Evolutionary conservation across 2,329 filamentous ascomycete species (phyloP).

Genomic region (Lasiodiplodia sp.): DNA sequence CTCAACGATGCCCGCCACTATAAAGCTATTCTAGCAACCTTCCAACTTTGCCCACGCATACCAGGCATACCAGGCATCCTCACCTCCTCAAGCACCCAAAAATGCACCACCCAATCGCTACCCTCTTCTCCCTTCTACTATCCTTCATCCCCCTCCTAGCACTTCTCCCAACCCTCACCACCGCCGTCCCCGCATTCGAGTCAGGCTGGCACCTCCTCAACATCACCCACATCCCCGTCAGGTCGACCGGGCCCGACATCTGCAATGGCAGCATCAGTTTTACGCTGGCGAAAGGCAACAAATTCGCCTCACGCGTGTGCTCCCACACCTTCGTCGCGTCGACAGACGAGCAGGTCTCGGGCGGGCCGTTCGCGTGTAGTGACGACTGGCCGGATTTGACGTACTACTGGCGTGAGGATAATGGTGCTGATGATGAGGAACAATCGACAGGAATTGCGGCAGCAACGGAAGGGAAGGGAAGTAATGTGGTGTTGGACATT

Average conservation of each 20-base stretch:
- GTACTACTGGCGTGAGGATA: conserved; percentile 9
- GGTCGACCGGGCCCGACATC: not conserved
- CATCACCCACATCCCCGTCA: conserved; percentile 14
- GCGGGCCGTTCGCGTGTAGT: conserved; percentile 9
- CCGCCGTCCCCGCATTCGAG: not conserved
- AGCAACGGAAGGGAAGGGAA: not conserved
- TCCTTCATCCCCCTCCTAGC: not conserved
- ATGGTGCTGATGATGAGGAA: too few relatives aligned
- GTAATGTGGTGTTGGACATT: not conserved
- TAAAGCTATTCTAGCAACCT: not conserved
- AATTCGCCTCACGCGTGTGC: not conserved
- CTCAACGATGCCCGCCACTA: not conserved
- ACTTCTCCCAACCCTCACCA: not conserved
- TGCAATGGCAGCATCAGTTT: conserved; percentile 14
- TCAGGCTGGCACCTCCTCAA: conserved; percentile 13
- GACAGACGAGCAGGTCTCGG: not conserved
- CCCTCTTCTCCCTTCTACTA: not conserved
- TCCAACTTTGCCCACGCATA: not conserved
- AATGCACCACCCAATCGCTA: not conserved
- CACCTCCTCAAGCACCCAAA: not conserved
- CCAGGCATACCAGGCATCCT: not conserved
- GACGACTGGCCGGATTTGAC: not conserved
- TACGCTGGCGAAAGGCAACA: not conserved
- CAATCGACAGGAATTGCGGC: too few relatives aligned
- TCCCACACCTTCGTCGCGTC: not conserved